These are phyloP conservation scores for Yarrowia sp. DNA, from an alignment of 805 yeast species.

Conservation along the genomic window DNA sequence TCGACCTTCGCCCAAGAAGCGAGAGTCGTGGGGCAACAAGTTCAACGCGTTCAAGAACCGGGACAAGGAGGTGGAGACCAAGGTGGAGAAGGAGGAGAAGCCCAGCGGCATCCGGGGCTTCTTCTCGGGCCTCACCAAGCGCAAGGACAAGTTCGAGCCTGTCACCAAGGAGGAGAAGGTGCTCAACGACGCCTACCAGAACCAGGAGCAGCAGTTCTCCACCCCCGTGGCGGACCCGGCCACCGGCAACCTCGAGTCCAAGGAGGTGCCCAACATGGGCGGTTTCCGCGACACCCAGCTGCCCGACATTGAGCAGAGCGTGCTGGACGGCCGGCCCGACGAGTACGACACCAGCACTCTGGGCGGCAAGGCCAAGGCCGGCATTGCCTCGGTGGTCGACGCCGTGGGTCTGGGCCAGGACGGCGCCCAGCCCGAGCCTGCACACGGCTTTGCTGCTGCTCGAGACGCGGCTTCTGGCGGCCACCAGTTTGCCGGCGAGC, in stretches of 20 bases:
- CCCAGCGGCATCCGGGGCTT: slow-evolving; percentile 20
- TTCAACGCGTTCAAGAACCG: slow-evolving; percentile 27
- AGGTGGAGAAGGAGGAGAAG: slow-evolving; percentile 15
- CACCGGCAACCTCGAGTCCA: not conserved
- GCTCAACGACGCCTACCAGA: slow-evolving; percentile 7
- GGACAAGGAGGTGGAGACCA: not conserved
- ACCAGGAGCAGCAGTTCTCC: not conserved
- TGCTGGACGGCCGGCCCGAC: slow-evolving; percentile 16
- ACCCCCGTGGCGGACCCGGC: not conserved
- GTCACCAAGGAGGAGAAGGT: not conserved
- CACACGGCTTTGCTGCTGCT: slow-evolving; percentile 23
- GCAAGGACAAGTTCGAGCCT: not conserved
- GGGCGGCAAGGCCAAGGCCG: slow-evolving; percentile 12
- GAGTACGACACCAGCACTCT: slow-evolving; percentile 15
- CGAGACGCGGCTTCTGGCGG: slow-evolving; percentile 15
- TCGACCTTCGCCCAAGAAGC: slow-evolving; percentile 10
- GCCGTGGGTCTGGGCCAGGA: slow-evolving; percentile 10
- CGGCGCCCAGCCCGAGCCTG: slow-evolving; percentile 23
- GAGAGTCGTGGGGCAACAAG: slow-evolving; percentile 33
- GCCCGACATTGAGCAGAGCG: slow-evolving; percentile 15
- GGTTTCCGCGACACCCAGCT: slow-evolving; percentile 12
- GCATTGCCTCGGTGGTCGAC: slow-evolving; percentile 5
- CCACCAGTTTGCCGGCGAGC: slow-evolving; percentile 21
- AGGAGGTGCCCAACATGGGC: slow-evolving; percentile 21
- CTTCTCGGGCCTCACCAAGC: slow-evolving; percentile 24